These are phyloP conservation scores for Nyssa sinensis DNA, from an alignment of 148 eudicot species.

Conservation along the genomic window DNA sequence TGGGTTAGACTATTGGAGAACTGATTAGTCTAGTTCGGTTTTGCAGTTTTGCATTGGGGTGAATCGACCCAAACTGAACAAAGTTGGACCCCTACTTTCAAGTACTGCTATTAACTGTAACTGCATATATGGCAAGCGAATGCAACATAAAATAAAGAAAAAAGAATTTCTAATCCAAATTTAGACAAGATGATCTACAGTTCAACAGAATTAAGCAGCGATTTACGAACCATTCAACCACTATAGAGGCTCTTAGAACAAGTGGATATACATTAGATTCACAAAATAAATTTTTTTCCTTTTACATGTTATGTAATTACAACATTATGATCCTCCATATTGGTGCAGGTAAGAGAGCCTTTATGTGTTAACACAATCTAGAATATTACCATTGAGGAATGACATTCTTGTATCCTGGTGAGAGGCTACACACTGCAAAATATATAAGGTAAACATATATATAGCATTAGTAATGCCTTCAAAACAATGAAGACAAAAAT, in stretches of 20 bases:
- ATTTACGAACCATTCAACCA: neutral
- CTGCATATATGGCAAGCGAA: neutral
- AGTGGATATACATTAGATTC: neutral
- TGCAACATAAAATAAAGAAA: neutral
- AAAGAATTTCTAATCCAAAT: neutral
- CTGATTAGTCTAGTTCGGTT: too few species aligned
- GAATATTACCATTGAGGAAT: constrained; percentile 69
- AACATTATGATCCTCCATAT: neutral
- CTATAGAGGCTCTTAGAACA: neutral
- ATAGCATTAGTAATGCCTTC: constrained; percentile 1
- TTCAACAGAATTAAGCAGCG: neutral
- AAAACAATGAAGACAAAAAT: neutral
- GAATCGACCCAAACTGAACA: too few species aligned
- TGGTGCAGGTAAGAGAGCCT: neutral
- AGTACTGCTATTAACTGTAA: neutral
- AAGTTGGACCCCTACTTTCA: too few species aligned
- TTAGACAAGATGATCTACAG: neutral
- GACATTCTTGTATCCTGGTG: constrained; percentile 82
- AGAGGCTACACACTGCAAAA: constrained; percentile 87
- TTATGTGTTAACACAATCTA: neutral
- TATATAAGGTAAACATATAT: neutral
- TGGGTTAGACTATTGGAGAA: too few species aligned
- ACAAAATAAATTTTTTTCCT: neutral
- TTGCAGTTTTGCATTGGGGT: too few species aligned
- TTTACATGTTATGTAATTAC: neutral